A percentile compares a stretch with the other conserved stretches of the same genome.
Evolutionary conservation across 169 alveolate genomes (phyloP).

Genomic region (Eimeria sp.): DNA sequence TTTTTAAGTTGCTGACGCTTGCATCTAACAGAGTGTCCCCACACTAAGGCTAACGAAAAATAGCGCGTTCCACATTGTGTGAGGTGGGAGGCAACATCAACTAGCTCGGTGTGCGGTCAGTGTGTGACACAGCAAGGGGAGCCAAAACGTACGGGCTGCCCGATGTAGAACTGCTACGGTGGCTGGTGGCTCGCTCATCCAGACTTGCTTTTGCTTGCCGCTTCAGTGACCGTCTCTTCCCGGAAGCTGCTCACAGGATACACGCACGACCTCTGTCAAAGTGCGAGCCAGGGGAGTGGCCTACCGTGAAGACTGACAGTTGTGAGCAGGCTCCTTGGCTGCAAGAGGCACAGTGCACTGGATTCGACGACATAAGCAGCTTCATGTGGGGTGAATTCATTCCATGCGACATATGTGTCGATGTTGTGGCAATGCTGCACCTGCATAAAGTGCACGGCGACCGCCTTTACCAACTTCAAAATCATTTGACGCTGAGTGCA

Average conservation of each 20-base stretch:
- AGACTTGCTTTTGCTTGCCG: slow-evolving; percentile 56
- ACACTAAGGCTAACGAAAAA: not conserved
- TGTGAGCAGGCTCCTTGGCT: slow-evolving; percentile 13
- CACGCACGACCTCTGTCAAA: not conserved
- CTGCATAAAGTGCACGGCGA: slow-evolving; percentile 25
- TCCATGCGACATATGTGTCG: slow-evolving; percentile 68
- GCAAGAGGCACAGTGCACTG: not conserved
- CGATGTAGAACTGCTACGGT: slow-evolving; percentile 38
- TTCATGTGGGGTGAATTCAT: slow-evolving; percentile 67
- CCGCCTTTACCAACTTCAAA: slow-evolving; percentile 29
- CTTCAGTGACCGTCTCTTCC: not conserved
- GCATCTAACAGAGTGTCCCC: not conserved
- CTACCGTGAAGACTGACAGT: not conserved
- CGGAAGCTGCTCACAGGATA: slow-evolving; percentile 25
- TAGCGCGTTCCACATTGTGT: not conserved
- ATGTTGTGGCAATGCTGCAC: slow-evolving; percentile 54
- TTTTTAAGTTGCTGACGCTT: not conserved
- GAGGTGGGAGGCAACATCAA: not conserved
- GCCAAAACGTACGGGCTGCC: not conserved
- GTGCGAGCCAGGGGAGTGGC: slow-evolving; percentile 23
- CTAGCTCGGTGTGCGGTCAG: not conserved
- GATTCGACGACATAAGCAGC: slow-evolving; percentile 8
- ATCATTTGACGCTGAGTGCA: not conserved
- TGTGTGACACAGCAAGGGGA: slow-evolving; percentile 46
- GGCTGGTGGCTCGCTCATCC: slow-evolving; percentile 50